Evolutionary conservation across 805 yeast genomes (phyloP), one percentile per base, ranked within the genome.

Genomic region (Starmerella davenportii): DNA sequence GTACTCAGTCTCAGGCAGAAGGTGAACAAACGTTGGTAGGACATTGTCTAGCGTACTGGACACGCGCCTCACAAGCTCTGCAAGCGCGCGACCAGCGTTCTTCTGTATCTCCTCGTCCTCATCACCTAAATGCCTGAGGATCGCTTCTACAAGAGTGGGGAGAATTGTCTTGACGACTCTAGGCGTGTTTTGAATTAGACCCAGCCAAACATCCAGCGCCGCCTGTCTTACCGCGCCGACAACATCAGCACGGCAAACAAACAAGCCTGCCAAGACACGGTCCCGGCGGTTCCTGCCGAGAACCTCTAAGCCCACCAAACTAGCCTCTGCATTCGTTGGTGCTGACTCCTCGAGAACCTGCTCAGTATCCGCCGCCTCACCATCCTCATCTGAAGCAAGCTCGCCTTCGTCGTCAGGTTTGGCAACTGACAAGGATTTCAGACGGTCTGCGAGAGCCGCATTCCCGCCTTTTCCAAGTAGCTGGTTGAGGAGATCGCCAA

Each of bases 151-250:
- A 46, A 90, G 70, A 4, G 82, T 66, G 23, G 95, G 92, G 45
- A 90, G 60, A 44, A 90, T 82, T 57, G 85, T 95, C 63, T 80
- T 87, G 35, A 90, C 78, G 3, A 94, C 80, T 54, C 79, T 74
- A 32, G 98, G 96, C 18, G 98, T 90, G 56, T 90, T 90, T 35
- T 93, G 79, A 37, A 90, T 95, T 54, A 90, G 65, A 0, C 94
- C 82, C 61, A 85, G 85, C 99, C 99, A 90, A 35, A 90, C 82
- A 51, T 90, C 95, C 43, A 81, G 72, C 11, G 96, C 76, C 20
- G 93, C 79, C 47, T 74, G 74, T 51, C 98, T 75, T 21, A 90
- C 99, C 47, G 75, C 67, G 49, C 81, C 81, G 29, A 90, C 71
- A 30, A 75, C 71, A 63, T 90, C 99, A 13, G 93, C 80, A 58